Conservation (phyloP, 2,329 filamentous ascomycete genomes). For the Phyllosticta citriasiana region DNA sequence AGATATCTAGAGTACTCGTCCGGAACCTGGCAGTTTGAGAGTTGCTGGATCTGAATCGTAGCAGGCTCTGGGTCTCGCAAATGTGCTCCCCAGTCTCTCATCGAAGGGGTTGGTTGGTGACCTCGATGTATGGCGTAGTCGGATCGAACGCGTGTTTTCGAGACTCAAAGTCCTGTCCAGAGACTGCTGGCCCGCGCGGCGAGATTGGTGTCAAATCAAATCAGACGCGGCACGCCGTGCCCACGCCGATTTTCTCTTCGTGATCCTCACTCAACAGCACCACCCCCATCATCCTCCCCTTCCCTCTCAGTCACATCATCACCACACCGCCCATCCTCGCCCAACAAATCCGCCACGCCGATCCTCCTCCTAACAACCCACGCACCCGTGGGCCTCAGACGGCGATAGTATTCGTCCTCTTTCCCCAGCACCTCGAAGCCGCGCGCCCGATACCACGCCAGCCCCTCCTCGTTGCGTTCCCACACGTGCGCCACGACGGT, state of each 20-base stretch:
- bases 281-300: not conserved
- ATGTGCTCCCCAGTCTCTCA: too few relatives aligned
- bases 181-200: too few relatives aligned
- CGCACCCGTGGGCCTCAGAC: conserved; percentile 46
- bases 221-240: too few relatives aligned
- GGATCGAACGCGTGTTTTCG: too few relatives aligned
- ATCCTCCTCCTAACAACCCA: conserved; percentile 40
- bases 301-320: not conserved
- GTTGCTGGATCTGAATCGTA: too few relatives aligned
- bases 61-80: too few relatives aligned
- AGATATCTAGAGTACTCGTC: too few relatives aligned
- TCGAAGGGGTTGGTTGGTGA: too few relatives aligned
- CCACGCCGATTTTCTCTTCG: not conserved
- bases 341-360: conserved; percentile 21
- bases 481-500: conserved; percentile 54
- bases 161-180: too few relatives aligned
- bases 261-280: not conserved
- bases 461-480: conserved; percentile 49
- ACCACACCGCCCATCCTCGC: not conserved
- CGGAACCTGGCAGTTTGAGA: too few relatives aligned
- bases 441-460: conserved; percentile 50
- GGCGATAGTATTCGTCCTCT: conserved; percentile 49
- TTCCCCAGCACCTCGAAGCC: conserved; percentile 44
- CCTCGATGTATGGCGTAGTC: too few relatives aligned
- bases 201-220: too few relatives aligned